Evolutionary conservation across 495 filamentous ascomycete species (phyloP).

Genomic region (Penicillium ucsense): DNA sequence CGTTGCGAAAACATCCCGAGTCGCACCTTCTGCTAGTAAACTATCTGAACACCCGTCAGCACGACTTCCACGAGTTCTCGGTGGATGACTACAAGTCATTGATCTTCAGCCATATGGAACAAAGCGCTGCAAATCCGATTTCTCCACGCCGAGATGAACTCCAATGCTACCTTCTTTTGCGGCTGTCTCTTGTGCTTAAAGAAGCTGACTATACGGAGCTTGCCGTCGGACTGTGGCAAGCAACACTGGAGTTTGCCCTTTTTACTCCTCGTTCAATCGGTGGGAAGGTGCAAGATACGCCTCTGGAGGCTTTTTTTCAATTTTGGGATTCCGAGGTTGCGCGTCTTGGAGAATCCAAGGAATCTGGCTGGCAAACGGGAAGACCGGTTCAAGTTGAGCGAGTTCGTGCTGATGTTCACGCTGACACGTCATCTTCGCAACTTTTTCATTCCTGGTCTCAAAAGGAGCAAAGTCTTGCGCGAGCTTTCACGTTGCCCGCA

Average conservation of each 20-base stretch:
- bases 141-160: constrained; percentile 28
- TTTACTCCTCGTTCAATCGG: constrained; percentile 24
- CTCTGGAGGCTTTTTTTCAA: constrained; percentile 43
- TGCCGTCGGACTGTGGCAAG: constrained; percentile 76
- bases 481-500: constrained; percentile 48
- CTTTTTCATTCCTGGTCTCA: constrained; percentile 48
- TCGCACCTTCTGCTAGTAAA: constrained; percentile 60
- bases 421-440: constrained; percentile 13
- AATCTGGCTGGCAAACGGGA: constrained; percentile 55
- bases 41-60: constrained; percentile 69
- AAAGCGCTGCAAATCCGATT: constrained; percentile 27
- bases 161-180: constrained; percentile 63
- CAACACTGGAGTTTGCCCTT: constrained; percentile 61
- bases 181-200: constrained; percentile 59
- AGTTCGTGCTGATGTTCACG: not conserved
- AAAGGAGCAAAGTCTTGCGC: constrained; percentile 44
- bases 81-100: constrained; percentile 51
- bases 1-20: constrained; percentile 45
- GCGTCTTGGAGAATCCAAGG: constrained; percentile 65
- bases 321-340: constrained; percentile 87
- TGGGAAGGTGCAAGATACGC: constrained; percentile 3
- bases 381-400: not conserved
- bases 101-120: constrained; percentile 46
- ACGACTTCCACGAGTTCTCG: constrained; percentile 55
- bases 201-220: constrained; percentile 78